Evolutionary conservation across 164 flowering plant species (phyloP).

Genomic region (Buxus sempervirens): DNA sequence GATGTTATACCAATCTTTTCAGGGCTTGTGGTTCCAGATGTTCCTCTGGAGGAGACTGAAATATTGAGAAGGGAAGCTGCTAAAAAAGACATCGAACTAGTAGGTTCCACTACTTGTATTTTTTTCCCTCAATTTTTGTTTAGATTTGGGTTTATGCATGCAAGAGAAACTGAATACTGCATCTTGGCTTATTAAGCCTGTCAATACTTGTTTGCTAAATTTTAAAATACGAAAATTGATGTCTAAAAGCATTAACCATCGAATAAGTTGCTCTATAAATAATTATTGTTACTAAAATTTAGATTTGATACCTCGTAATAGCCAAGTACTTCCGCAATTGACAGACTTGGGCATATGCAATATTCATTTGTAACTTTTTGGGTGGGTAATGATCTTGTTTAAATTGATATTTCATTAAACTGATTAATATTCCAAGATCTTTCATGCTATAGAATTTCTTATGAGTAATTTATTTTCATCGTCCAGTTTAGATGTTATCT

Average conservation of each 20-base stretch:
- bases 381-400: too few species aligned
- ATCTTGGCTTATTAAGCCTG: slow-evolving; percentile 3
- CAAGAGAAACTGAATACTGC: background rate
- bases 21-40: slow-evolving; percentile 97
- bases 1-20: slow-evolving; percentile 13
- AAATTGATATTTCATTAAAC: too few species aligned
- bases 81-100: slow-evolving; percentile 64
- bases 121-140: background rate
- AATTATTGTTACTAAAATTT: too few species aligned
- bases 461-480: too few species aligned
- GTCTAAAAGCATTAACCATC: background rate
- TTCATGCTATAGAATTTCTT: too few species aligned
- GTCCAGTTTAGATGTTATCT: too few species aligned
- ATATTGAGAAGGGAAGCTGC: slow-evolving; percentile 63
- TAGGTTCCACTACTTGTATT: slow-evolving; percentile 19
- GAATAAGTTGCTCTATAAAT: too few species aligned
- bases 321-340: too few species aligned
- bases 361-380: too few species aligned
- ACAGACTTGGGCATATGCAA: too few species aligned
- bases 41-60: slow-evolving; percentile 90
- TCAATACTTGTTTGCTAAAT: slow-evolving; percentile 1
- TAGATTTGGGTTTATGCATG: background rate
- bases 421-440: too few species aligned
- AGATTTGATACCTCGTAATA: too few species aligned
- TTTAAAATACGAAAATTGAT: background rate